phyloP scores from a whole-genome alignment of 768 basidiomycete genomes.

The Lactarius hatsudake region DNA sequence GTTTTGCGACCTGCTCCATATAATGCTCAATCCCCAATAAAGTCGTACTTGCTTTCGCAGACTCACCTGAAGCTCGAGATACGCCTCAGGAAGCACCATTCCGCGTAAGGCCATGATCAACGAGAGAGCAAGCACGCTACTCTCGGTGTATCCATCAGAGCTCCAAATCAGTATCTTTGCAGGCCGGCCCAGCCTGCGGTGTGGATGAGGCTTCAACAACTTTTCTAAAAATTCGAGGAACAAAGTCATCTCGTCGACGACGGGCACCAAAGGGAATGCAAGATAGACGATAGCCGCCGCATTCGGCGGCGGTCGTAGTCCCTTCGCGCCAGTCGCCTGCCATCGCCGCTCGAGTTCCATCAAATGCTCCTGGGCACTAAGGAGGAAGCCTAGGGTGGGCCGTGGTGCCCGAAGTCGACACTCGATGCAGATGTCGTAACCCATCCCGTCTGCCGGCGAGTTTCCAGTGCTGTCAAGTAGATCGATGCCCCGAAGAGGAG shows the following conservation, averaged over 20 bases:
- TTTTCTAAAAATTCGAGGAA: constrained; percentile 68
- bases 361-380: constrained; percentile 75
- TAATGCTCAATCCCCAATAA: background rate
- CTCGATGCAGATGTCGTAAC: constrained; percentile 86
- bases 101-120: constrained; percentile 77
- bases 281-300: constrained; percentile 71
- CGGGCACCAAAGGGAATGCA: constrained; percentile 69
- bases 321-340: constrained; percentile 37
- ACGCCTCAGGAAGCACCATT: constrained; percentile 80
- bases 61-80: constrained; percentile 74
- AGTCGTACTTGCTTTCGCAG: constrained; percentile 26
- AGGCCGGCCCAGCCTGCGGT: constrained; percentile 39
- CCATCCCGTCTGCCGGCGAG: constrained; percentile 51
- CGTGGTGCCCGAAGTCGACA: constrained; percentile 80
- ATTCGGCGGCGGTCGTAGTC: constrained; percentile 63
- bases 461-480: constrained; percentile 40
- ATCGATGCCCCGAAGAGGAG: constrained; percentile 26
- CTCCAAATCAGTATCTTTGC: constrained; percentile 78
- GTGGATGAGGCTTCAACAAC: constrained; percentile 49
- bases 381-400: constrained; percentile 61
- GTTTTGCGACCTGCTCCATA: constrained; percentile 47
- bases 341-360: constrained; percentile 63
- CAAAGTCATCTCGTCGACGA: constrained; percentile 53
- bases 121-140: constrained; percentile 80
- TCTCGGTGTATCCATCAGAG: constrained; percentile 91